Evolutionary conservation across 1,284 basidiomycete species (phyloP), one percentile per base, ranked within the genome.

Genomic region (Cryptococcus sp.): DNA sequence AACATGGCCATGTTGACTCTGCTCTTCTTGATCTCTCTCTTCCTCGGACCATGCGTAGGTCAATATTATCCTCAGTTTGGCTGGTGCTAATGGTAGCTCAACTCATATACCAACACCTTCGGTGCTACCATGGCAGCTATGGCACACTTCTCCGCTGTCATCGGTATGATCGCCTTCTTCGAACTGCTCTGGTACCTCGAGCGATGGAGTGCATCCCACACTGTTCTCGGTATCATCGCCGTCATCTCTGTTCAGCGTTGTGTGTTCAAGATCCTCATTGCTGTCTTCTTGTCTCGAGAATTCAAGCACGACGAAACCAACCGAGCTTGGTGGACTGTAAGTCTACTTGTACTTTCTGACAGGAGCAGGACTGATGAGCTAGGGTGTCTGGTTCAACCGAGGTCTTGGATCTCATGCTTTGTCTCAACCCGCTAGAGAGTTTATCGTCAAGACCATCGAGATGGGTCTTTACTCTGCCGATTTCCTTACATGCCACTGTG

Each of bases 301-400:
- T 93, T 94, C 82, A 96, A 96, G 78, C 90, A 94, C 68, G 92
- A 97, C 71, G 91, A 96, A 78, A 92, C 90, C 19, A 97, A 96
- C 77, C 82, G 91, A 31, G 91, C 91, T 9, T 97, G 91, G 91
- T 97, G 92, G 92, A 93, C 91, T 56, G 68, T 62, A 40, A 51
- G 58, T 58, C 7, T 5, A 21, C 19, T 34, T 16, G 34, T 32
- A 40, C 14, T 39, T 9, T 9, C 22, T 19, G 31, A 18, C 32
- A 13, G 14, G 39, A 13, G 25, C 25, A 41, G 14, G 9, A 34
- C 32, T 34, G 32, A 34, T 16, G 18, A 13, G 24, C n/a, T 44
- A 60, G 39, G 91, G 92, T 67, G 84, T 88, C 61, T 96, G 91
- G 91, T 93, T 92, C 72, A 91, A 91, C 50, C 86, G 91, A 46